phyloP scores from a whole-genome alignment of 192 early-diverging fungal species.

The Coemansia sp. region DNA sequence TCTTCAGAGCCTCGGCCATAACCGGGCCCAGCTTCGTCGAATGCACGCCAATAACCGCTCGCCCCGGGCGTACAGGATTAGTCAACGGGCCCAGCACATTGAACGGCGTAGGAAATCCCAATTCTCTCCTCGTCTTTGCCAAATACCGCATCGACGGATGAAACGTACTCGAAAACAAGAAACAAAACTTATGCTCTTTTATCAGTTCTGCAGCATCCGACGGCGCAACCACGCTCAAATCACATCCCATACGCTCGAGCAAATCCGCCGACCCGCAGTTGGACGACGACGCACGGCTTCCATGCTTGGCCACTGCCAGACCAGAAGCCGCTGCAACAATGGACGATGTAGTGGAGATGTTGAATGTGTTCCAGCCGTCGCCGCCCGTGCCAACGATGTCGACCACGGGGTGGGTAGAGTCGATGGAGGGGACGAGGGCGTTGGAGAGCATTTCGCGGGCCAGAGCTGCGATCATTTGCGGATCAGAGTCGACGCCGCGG shows the following conservation, averaged over 20 bases:
- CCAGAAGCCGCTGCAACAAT: conserved; percentile 93
- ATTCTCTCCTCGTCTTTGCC: conserved; percentile 71
- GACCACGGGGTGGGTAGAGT: conserved; percentile 51
- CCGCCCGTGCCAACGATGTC: conserved; percentile 99
- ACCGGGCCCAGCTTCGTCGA: conserved; percentile 72
- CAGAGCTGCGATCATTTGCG: conserved; percentile 76
- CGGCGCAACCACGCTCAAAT: conserved; percentile 65
- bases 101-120: conserved; percentile 92
- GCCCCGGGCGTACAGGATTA: conserved; percentile 82
- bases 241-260: conserved; percentile 81
- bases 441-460: conserved; percentile 72
- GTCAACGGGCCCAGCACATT: conserved; percentile 91
- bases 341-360: conserved; percentile 89
- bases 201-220: conserved; percentile 68
- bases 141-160: conserved; percentile 89
- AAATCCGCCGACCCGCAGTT: conserved; percentile 92
- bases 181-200: conserved; percentile 73
- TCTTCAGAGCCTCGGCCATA: conserved; percentile 79
- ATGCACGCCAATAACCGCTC: conserved; percentile 90
- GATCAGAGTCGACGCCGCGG: conserved; percentile 66
- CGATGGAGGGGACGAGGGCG: conserved; percentile 61
- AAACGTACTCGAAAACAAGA: conserved; percentile 88
- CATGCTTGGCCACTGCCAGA: conserved; percentile 89
- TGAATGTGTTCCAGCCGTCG: conserved; percentile 97
- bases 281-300: conserved; percentile 90